Base-by-base conservation (phyloP, 2,329 filamentous ascomycete species). In the Fusarium sambucinum region DNA sequence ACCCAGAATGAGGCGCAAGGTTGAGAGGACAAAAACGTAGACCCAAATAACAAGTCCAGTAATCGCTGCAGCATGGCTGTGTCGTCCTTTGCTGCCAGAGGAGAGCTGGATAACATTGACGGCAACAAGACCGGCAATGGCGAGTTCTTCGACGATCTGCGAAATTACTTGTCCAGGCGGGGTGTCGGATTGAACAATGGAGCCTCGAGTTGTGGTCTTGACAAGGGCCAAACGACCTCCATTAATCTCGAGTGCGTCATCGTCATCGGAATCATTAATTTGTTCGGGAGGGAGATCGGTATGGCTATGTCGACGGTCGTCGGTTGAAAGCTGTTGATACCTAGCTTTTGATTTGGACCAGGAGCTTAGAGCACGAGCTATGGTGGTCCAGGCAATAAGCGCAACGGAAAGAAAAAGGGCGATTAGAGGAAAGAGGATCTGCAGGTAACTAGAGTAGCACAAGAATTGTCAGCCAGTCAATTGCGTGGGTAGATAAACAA, bases 391-490 rank as follows among this genome's bases (percentile, higher is more conserved):
- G 60, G 85, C 71, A 58, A 97, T 86, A 71, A 89, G 84, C 53
- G 92, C 77, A 69, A 94, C 77, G 9, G 96, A 98, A 27, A 91
- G 72, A 66, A 81, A 85, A 78, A 94, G 87, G 59, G 91, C 84
- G 64, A 90, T 81, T 63, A 96, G 82, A 55, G 96, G 96, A 55
- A 98, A 85, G 46, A 97, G 83, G 63, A 92, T 88, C 79, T 92
- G 90, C 44, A 81, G 77, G 58, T 79, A 80, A 58, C 79, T 80
- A 54, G 14, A 58, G 48, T 45, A 32, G 32, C 6, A 42, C 46
- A 60, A 50, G 37, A 63, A 54, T 55, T 42, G 60, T 63, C 32
- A 63, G 73, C 56, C 25, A 67, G 68, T 45, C 41, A 63, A 59
- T 48, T 47, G 32, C 32, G 14, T 23, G 42, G 23, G 37, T 25